phyloP scores from a whole-genome alignment of 306 rosid species.

The Myrica gale region DNA sequence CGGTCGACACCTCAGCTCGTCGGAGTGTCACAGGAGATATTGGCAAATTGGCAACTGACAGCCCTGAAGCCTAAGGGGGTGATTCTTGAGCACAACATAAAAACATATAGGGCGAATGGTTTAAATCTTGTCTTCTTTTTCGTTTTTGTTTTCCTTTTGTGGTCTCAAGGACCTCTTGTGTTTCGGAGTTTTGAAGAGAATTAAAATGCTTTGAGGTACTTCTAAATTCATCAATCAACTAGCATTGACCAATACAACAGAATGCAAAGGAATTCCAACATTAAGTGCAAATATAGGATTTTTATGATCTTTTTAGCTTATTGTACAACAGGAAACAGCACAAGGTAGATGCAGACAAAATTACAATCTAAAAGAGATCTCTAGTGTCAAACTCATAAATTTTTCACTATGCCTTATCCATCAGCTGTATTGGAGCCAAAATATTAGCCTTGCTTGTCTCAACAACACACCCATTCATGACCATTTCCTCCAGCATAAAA shows the following conservation, averaged over 20 bases:
- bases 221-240: neutral
- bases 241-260: slow-evolving; percentile 8
- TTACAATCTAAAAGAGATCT: neutral
- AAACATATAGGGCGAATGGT: neutral
- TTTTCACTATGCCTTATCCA: slow-evolving; percentile 71
- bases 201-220: neutral
- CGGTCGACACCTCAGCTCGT: neutral
- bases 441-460: slow-evolving; percentile 83
- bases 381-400: neutral
- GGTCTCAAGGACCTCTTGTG: too few relatives aligned
- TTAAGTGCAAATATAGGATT: neutral
- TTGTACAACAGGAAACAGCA: slow-evolving; percentile 20
- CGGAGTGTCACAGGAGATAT: neutral
- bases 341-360: slow-evolving; percentile 18
- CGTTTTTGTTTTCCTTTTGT: too few relatives aligned
- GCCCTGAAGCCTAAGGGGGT: neutral
- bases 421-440: slow-evolving; percentile 86
- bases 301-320: neutral
- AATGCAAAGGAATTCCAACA: neutral
- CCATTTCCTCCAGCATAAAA: slow-evolving; percentile 98
- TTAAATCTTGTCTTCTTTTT: too few relatives aligned
- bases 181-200: neutral
- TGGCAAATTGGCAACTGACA: neutral
- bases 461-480: slow-evolving; percentile 88
- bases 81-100: neutral